phyloP scores from a whole-genome alignment of 2,329 filamentous ascomycete genomes.

The Magnaporthiopsis incrustans region DNA sequence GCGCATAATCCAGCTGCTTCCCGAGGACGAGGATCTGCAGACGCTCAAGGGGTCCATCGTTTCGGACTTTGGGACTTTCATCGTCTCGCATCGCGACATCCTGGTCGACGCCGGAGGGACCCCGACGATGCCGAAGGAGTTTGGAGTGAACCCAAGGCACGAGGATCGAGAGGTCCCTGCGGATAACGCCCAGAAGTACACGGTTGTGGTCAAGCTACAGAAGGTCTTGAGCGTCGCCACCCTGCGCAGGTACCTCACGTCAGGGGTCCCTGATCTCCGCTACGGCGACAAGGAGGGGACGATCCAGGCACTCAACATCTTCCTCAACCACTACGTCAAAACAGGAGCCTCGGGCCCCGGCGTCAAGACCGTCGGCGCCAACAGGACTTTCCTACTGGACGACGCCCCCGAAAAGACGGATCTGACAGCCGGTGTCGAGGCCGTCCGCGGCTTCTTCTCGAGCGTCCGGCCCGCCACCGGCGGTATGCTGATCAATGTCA shows the following conservation, averaged over 20 bases:
- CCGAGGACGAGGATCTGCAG: conserved; percentile 16
- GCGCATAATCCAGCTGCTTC: conserved; percentile 17
- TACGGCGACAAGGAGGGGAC: conserved; percentile 28
- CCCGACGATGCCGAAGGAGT: not conserved
- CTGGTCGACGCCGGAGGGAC: conserved; percentile 5
- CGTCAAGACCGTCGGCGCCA: conserved; percentile 21
- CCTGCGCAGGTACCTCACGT: conserved; percentile 20
- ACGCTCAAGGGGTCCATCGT: conserved; percentile 16
- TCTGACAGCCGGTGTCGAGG: conserved; percentile 21
- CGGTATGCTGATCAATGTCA: conserved; percentile 45
- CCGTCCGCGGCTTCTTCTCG: conserved; percentile 46
- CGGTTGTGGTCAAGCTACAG: conserved; percentile 16
- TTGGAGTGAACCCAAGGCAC: conserved; percentile 17
- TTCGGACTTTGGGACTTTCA: conserved; percentile 24
- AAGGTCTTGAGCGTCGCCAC: conserved; percentile 17
- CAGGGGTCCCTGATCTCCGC: conserved; percentile 14
- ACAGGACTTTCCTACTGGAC: conserved; percentile 20
- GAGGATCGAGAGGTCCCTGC: conserved; percentile 23
- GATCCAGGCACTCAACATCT: conserved; percentile 68
- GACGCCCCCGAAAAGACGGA: conserved; percentile 9
- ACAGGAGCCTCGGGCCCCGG: conserved; percentile 8
- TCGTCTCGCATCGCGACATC: conserved; percentile 21
- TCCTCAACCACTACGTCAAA: conserved; percentile 35
- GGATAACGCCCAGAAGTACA: conserved; percentile 13
- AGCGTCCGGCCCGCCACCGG: conserved; percentile 46